Evolutionary conservation across 495 filamentous ascomycete genomes (phyloP).

Genomic region (Amniculicola lignicola): DNA sequence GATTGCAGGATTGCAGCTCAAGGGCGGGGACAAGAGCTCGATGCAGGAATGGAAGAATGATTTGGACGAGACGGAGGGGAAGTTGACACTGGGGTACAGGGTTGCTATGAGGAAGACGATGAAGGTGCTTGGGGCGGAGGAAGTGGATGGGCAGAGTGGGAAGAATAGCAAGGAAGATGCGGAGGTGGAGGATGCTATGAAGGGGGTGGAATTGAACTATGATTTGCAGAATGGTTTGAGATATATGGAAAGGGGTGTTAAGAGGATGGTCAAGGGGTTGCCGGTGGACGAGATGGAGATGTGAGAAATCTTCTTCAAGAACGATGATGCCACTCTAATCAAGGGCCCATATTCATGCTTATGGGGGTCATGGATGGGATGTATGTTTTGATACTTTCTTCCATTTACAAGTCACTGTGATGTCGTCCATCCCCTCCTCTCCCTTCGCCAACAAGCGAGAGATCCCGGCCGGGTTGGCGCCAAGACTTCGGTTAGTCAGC

Average conservation of each 20-base stretch:
- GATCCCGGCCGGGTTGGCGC: no score
- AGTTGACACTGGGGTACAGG: slow-evolving; percentile 19
- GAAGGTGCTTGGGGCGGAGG: slow-evolving; percentile 20
- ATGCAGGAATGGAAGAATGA: slow-evolving; percentile 10
- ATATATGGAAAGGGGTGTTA: slow-evolving; percentile 42
- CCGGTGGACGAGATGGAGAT: slow-evolving; percentile 14
- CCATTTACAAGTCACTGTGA: neutral
- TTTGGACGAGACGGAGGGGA: slow-evolving; percentile 10
- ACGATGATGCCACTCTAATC: no score
- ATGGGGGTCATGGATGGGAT: no score
- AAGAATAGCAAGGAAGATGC: neutral
- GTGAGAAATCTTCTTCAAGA: no score
- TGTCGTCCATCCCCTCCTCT: neutral
- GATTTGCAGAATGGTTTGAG: slow-evolving; percentile 28
- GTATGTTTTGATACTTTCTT: no score
- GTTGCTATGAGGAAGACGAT: slow-evolving; percentile 17
- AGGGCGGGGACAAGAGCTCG: slow-evolving; percentile 1
- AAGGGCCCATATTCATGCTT: no score
- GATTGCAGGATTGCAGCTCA: neutral
- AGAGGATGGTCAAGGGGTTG: slow-evolving; percentile 38
- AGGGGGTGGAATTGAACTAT: neutral
- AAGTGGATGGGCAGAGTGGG: neutral
- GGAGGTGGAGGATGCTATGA: slow-evolving; percentile 28
- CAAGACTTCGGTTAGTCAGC: slow-evolving; percentile 22
- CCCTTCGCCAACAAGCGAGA: no score